Conservation (phyloP, 2,329 filamentous ascomycete species). For the Alternaria arborescens region DNA sequence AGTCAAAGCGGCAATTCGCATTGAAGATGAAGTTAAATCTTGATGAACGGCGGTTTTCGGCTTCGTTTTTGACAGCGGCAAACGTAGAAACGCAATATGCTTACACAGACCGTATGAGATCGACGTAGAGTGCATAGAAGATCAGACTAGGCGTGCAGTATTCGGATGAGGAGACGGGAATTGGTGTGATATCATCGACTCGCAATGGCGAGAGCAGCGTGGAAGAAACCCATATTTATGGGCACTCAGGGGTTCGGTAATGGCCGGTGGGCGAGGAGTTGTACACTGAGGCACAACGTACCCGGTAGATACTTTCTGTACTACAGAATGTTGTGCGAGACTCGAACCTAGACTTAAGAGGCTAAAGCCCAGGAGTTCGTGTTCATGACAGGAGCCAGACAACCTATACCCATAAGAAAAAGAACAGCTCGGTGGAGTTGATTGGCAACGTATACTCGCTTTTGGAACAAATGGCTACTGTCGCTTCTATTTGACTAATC, state of each 20-base stretch:
- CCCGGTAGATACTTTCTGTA: not conserved
- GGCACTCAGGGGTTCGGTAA: not conserved
- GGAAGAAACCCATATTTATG: not conserved
- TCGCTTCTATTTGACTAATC: not conserved
- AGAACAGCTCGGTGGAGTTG: not conserved
- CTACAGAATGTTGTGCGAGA: not conserved
- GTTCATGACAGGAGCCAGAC: not conserved
- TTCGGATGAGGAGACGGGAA: not conserved
- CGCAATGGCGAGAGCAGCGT: not conserved
- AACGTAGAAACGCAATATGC: not conserved
- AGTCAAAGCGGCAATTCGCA: not conserved
- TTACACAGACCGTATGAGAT: conserved; percentile 6
- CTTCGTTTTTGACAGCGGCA: not conserved
- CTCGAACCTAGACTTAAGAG: not conserved
- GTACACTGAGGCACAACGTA: not conserved
- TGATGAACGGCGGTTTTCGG: not conserved
- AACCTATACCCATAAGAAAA: fast-evolving
- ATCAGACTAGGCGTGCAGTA: not conserved
- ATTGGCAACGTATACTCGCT: not conserved
- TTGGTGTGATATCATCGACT: not conserved
- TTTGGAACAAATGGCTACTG: not conserved
- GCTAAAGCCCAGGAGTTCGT: not conserved
- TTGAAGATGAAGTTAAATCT: not conserved
- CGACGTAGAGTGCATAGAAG: not conserved
- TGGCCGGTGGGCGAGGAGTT: not conserved